Base-by-base conservation (phyloP, 352 stramenopile species). In the Pythium rishiriense region DNA sequence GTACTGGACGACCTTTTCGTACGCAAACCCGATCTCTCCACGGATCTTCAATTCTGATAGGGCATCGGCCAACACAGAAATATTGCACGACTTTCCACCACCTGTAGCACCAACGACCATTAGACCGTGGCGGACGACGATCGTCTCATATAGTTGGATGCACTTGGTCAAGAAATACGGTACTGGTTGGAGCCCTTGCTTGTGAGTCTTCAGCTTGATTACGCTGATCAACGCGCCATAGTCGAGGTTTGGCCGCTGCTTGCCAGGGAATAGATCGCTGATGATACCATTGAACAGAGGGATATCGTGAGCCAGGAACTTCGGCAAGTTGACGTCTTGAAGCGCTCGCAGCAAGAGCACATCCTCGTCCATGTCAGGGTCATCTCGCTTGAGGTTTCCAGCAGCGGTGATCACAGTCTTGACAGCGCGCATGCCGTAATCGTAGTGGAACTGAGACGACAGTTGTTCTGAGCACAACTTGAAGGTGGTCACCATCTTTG, bases 201-300 rank as follows among this genome's bases (percentile, higher is more conserved):
- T 81, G 25, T 88, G 72, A 26, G 90, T 98, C 48, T 86, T 81
- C 2, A 97, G 75, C 39, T 97, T 86, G 41, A 98, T 98, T 8
- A 97, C 92, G 42, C 83, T 83, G 28, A 91, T 92, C 14, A 98
- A 78, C 4, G 82, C 82, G 15, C 79, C 75, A 31, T 96, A 84
- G 64, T 98, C 93, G 4, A 96, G 79, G 50, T 93, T 83, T 0
- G 90, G 89, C 0, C 97, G 83, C 25, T 73, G 77, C 43, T 98
- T 96, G 2, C 92, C 93, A 0, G 96, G 94, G 63, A 98, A 98
- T 14, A 98, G 76, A 69, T 98, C 96, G 52, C 80, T 96, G 54
- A 97, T 96, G 60, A 98, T 98, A 41, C 95, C 95, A 45, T 97
- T 96, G 69, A 98, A 98, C 8, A 98, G 75, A 22, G 91, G 91